Evolutionary conservation across 108 stramenopile species (phyloP), one percentile per base, ranked within the genome.

Genomic region (Cylindrotheca fusiformis): DNA sequence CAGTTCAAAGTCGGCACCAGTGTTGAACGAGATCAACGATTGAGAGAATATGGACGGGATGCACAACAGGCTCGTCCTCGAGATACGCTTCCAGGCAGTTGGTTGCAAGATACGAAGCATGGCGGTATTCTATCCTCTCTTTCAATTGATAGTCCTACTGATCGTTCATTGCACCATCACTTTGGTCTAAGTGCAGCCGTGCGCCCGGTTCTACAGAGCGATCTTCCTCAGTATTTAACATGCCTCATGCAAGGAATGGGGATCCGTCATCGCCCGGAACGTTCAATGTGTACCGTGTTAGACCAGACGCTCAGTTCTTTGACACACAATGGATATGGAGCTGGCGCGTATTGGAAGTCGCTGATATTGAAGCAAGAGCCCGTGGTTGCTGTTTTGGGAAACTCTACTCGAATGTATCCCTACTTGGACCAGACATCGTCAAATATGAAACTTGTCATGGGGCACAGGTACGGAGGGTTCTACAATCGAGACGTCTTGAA

Each of bases 201-300:
- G 36, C 80, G 90, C 52, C 78, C 83, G 14, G 45, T 69, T 4
- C 31, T 65, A 25, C 32, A 55, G 18, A 33, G 18, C 12, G 22
- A 25, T 20, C 36, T 74, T 51, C 0, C 29, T 14, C 51, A 66
- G 4, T 69, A 73, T 49, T 28, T 80, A 17, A 79, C 77, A 17
- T 74, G 66, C 36, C 47, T 86, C 1, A 74, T 91, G 75, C 81
- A 88, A 68, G 77, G 90, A 17, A 86, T 84, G 81, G 86, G 81
- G 21, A 63, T 82, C 58, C 74, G 71, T 29, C 81, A 84, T 71
- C 76, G 81, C 26, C 86, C 90, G 0, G 84, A 82, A 76, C 75
- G 81, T 26, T 82, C 80, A 36, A 52, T 74, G 52, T 80, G 77
- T 10, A 69, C 79, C 4, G 76, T 86, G 52, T 58, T 80, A 17